phyloP scores from a whole-genome alignment of 2,329 filamentous ascomycete species.

The Cladosporium velox region DNA sequence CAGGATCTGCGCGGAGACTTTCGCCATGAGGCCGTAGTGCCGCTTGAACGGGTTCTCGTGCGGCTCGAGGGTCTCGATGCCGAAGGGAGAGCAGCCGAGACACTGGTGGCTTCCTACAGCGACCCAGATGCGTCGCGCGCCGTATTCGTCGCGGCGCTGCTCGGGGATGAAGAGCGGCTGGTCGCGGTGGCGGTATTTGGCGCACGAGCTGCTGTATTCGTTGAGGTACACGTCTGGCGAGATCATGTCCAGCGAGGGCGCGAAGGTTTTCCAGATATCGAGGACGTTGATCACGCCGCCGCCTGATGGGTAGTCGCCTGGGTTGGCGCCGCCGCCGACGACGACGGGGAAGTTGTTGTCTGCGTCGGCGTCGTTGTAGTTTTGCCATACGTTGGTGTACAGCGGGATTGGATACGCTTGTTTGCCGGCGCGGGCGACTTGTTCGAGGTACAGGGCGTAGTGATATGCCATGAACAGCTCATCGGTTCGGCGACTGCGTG shows the following conservation, averaged over 20 bases:
- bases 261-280: conserved; percentile 49
- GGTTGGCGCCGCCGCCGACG: conserved; percentile 46
- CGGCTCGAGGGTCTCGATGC: conserved; percentile 46
- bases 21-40: conserved; percentile 45
- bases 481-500: conserved; percentile 41
- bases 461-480: conserved; percentile 54
- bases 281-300: conserved; percentile 46
- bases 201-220: conserved; percentile 49
- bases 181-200: conserved; percentile 46
- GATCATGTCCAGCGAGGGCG: conserved; percentile 49
- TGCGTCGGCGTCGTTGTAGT: conserved; percentile 40
- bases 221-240: conserved; percentile 54
- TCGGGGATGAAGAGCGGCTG: conserved; percentile 56
- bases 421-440: conserved; percentile 47
- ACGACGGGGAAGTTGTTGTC: conserved; percentile 41
- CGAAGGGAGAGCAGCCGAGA: conserved; percentile 45
- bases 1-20: conserved; percentile 41
- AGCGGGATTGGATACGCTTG: conserved; percentile 46
- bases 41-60: conserved; percentile 39
- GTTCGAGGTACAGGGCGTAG: conserved; percentile 45
- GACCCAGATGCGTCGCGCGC: conserved; percentile 46
- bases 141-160: conserved; percentile 53
- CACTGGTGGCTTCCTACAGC: conserved; percentile 46
- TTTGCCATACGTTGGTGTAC: conserved; percentile 52
- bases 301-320: conserved; percentile 53